phyloP scores from a whole-genome alignment of 2,329 filamentous ascomycete genomes.

The Penicillium frequentans region DNA sequence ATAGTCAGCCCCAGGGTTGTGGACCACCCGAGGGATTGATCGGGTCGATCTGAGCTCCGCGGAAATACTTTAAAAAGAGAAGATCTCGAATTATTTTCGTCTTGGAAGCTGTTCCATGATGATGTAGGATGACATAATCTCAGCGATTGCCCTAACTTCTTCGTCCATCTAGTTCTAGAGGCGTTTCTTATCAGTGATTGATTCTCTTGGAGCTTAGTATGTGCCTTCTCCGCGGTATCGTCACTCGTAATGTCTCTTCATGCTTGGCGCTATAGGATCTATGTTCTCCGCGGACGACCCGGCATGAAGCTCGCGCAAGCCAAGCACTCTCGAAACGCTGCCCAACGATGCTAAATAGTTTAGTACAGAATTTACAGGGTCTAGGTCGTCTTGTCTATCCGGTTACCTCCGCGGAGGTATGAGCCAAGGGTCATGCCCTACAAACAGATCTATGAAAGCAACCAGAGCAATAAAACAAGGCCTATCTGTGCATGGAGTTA shows the following conservation, averaged over 20 bases:
- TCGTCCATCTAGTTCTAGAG: background rate
- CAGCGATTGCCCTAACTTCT: background rate
- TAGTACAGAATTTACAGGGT: background rate
- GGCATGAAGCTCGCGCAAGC: no score
- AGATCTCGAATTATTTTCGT: background rate
- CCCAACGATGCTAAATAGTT: background rate
- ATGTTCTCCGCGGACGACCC: no score
- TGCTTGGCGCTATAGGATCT: no score
- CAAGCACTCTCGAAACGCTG: background rate
- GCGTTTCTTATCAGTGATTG: no score
- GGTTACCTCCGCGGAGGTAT: background rate
- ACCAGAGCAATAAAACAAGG: background rate
- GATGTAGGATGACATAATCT: background rate
- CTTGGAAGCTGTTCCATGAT: background rate
- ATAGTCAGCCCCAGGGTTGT: background rate
- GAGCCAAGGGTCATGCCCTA: no score
- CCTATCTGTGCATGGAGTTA: no score
- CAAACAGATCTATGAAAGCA: background rate
- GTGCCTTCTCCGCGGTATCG: no score
- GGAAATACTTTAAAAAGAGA: constrained; percentile 18
- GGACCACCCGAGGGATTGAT: background rate
- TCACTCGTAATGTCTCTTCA: no score
- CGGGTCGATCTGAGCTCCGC: constrained; percentile 17
- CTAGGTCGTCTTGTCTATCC: background rate
- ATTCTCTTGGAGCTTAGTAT: no score